phyloP scores from a whole-genome alignment of 441 rosid species.

The Populus hybrid region DNA sequence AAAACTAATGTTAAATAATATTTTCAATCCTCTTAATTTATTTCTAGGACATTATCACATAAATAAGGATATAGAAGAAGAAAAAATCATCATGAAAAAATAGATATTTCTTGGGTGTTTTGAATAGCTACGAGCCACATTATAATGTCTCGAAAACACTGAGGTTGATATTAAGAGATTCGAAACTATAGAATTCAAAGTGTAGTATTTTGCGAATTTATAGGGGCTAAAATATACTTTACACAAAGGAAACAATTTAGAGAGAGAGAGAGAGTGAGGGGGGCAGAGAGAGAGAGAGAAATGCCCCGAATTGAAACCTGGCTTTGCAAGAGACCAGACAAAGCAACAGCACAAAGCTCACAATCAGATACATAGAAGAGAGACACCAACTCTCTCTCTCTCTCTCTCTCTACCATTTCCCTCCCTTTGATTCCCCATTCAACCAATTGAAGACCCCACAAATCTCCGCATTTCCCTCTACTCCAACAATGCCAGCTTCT shows the following conservation, averaged over 20 bases:
- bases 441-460: constrained; percentile 41
- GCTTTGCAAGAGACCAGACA: not conserved
- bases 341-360: not conserved
- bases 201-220: not conserved
- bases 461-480: constrained; percentile 37
- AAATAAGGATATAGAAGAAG: no score
- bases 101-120: no score
- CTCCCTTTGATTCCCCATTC: constrained; percentile 3
- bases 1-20: no score
- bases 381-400: not conserved
- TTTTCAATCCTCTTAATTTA: no score
- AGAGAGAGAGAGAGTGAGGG: not conserved
- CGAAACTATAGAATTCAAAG: not conserved
- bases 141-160: no score
- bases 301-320: not conserved
- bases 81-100: no score
- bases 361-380: not conserved
- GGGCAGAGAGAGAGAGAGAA: not conserved
- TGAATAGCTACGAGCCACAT: no score
- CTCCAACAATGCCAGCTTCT: constrained; percentile 65
- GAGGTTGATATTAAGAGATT: not conserved
- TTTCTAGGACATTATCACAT: no score
- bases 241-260: not conserved
- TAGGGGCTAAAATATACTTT: not conserved
- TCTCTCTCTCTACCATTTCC: constrained; percentile 2